Evolutionary conservation across 1,284 basidiomycete species (phyloP), one percentile per base, ranked within the genome.

Genomic region (Cutaneotrichosporon cavernicola): DNA sequence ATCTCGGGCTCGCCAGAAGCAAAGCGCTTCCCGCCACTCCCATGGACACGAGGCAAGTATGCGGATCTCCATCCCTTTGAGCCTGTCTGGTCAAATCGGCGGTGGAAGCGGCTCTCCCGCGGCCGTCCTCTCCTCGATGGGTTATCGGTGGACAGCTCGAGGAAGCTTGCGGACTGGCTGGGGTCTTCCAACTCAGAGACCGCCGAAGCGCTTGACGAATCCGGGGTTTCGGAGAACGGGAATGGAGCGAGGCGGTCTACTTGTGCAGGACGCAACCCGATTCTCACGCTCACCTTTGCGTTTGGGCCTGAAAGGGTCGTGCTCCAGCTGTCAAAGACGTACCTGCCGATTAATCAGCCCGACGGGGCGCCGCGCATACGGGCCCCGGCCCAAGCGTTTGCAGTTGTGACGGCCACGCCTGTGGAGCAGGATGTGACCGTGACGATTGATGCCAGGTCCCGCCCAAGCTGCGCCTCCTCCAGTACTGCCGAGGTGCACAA

Each of bases 121-220:
- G 69, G 68, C 1, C 55, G 47, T 4, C 22, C 66, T 2, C 59
- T 77, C 58, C 60, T 76, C 32, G 69, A 76, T 31, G 76, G 74
- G 38, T 40, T 79, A 13, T 60, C 65, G 21, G 65, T 75, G 13
- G 65, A 73, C n/a, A 65, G 65, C 30, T 72, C 72, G 13, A 60
- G 73, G 31, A 50, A 58, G 34, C 53, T 79, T 14, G 74, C 76
- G 6, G 69, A 72, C 30, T 79, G 77, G 77, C 62, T 77, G 8
- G 46, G 32, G 66, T 66, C 49, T 30, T 16, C 16, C 5, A 31
- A 3, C 16, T 6, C 43, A 6, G 43, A n/a, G 11, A 6, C 18
- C 51, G 31, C 5, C 18, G 4, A 30, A 34, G 51, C 30, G 7
- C 68, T 70, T 51, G 72, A 72, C 31, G 68, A 71, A 36, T 26